Percentiles rank a stretch among this genome's conserved stretches.
These are phyloP conservation scores for Neurospora sp. DNA, from an alignment of 495 filamentous ascomycete species.

Conservation along the genomic window DNA sequence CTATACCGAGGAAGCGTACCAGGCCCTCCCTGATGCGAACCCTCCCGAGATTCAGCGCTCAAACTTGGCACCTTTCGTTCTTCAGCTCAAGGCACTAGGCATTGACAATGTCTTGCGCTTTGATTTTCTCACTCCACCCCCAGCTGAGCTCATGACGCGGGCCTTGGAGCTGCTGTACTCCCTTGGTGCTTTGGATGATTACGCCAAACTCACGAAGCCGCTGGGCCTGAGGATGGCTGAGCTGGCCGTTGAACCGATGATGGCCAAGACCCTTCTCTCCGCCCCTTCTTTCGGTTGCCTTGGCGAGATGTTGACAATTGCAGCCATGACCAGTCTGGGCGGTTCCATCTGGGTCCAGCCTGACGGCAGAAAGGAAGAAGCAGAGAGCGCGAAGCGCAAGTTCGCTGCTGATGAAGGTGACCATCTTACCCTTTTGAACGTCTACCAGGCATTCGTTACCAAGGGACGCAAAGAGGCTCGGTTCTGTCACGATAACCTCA, in stretches of 20 bases:
- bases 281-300: conserved; percentile 66
- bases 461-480: conserved; percentile 73
- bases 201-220: conserved; percentile 84
- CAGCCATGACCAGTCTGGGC: conserved; percentile 86
- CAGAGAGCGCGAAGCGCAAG: conserved; percentile 63
- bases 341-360: conserved; percentile 74
- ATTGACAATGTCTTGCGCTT: conserved; percentile 94
- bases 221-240: conserved; percentile 89
- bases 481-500: conserved; percentile 77
- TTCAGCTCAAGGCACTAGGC: conserved; percentile 91
- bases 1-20: conserved; percentile 72
- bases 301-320: conserved; percentile 80
- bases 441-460: conserved; percentile 82
- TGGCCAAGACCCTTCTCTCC: conserved; percentile 81
- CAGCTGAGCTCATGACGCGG: conserved; percentile 76
- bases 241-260: conserved; percentile 91
- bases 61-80: conserved; percentile 80
- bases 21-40: conserved; percentile 59
- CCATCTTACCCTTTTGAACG: conserved; percentile 88
- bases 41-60: conserved; percentile 89
- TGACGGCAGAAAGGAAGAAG: conserved; percentile 60
- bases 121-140: conserved; percentile 79
- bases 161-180: conserved; percentile 85
- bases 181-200: conserved; percentile 78
- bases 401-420: conserved; percentile 94